These are phyloP conservation scores for Sordariomycetes sp. DNA, from an alignment of 2,329 filamentous ascomycete species.

Conservation along the genomic window DNA sequence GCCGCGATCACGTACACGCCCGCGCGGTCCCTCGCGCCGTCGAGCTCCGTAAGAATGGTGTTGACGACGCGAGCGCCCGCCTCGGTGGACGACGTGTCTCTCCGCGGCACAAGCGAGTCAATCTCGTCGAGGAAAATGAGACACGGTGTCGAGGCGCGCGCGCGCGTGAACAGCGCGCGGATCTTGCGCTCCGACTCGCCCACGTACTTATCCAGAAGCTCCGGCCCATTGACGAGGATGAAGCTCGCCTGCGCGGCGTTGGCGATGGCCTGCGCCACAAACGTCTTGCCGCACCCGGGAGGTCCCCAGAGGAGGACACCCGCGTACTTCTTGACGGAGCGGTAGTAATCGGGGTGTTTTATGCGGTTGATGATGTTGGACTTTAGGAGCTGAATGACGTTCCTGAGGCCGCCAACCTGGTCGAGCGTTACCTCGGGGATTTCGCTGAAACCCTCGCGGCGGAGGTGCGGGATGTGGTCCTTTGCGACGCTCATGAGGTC, in stretches of 20 bases:
- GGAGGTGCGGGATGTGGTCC: constrained; percentile 50
- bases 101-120: constrained; percentile 77
- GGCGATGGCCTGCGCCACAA: constrained; percentile 90
- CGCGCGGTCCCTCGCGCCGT: constrained; percentile 65
- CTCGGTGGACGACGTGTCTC: constrained; percentile 68
- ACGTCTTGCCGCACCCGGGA: constrained; percentile 90
- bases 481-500: constrained; percentile 66
- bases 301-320: constrained; percentile 94
- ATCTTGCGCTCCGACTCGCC: constrained; percentile 92
- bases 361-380: constrained; percentile 87
- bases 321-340: constrained; percentile 66
- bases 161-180: constrained; percentile 80
- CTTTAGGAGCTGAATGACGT: constrained; percentile 69
- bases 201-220: constrained; percentile 94
- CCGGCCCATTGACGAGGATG: constrained; percentile 93
- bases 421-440: constrained; percentile 89
- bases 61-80: constrained; percentile 85
- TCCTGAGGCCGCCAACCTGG: constrained; percentile 73
- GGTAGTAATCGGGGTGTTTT: constrained; percentile 64
- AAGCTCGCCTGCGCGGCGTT: constrained; percentile 95
- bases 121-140: constrained; percentile 98
- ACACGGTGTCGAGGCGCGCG: constrained; percentile 75
- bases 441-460: constrained; percentile 82
- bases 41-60: constrained; percentile 84
- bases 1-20: constrained; percentile 93